Evolutionary conservation across 495 filamentous ascomycete genomes (phyloP), one percentile per base, ranked within the genome.

Genomic region (Hypomontagnella monticulosa): DNA sequence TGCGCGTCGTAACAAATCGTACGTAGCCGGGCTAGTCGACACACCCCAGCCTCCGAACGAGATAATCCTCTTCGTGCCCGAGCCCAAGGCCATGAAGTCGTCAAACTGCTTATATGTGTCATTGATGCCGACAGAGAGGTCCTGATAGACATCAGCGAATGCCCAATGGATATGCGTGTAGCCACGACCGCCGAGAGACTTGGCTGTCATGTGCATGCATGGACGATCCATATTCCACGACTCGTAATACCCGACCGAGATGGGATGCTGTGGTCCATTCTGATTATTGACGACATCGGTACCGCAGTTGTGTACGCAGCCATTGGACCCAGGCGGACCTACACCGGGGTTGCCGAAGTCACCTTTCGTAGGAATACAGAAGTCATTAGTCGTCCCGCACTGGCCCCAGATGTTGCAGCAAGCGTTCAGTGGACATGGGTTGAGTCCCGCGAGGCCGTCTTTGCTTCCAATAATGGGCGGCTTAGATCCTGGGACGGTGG

Each of bases 11-110:
- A 78, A 54, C 42, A 74, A 67, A 34, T 20, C 10, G 33, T 27
- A 66, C 0, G 66, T 71, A 7, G 23, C 41, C 7, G 46, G 33
- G 2, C 58, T 52, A 2, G 67, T 74, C 1, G 71, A 71, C 40
- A 62, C 71, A 0, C 40, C 50, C 78, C 78, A 80, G 19, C 79
- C 79, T 12, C 78, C 78, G 55, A 80, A 76, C 1, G 73, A 67
- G 2, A 79, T 8, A 61, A 81, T 72, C 1, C 50, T 40, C 60
- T 78, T 76, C 47, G 68, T n/a, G 5, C 61, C 60, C 11, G 38
- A 41, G 15, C 18, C 56, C 42, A 71, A 3, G 6, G 36, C 50
- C 41, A 55, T 50, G 60, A 76, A 70, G 10, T 32, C 57, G 19
- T 71, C 18, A 30, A 67, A 75, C 44, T 76, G 44, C 10, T 57